Percentiles rank a stretch among this genome's conserved stretches.
Evolutionary conservation across 2,329 filamentous ascomycete species (phyloP).

Genomic region (Trichophyton rubrum): DNA sequence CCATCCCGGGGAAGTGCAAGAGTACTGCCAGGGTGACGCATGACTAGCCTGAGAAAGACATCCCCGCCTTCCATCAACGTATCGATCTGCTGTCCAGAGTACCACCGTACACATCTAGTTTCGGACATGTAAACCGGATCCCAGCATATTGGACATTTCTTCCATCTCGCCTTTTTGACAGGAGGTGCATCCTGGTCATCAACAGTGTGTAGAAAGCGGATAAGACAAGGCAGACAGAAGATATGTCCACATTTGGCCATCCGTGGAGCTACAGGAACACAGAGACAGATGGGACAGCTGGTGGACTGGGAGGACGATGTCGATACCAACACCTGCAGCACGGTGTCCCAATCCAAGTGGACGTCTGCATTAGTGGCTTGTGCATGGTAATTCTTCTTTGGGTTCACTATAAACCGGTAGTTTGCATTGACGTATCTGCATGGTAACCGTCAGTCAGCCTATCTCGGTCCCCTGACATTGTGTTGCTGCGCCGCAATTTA

Average conservation of each 20-base stretch:
- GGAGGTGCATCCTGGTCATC: slow-evolving; percentile 50
- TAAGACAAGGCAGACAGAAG: slow-evolving; percentile 84
- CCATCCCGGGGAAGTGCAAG: slow-evolving; percentile 78
- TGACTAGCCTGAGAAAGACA: slow-evolving; percentile 76
- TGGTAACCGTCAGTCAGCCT: neutral
- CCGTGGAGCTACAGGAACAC: slow-evolving; percentile 78
- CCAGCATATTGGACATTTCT: slow-evolving; percentile 93
- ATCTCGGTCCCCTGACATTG: neutral
- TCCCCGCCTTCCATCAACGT: slow-evolving; percentile 68
- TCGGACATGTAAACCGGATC: slow-evolving; percentile 89
- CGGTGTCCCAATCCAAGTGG: slow-evolving; percentile 78
- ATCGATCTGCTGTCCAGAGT: slow-evolving; percentile 72
- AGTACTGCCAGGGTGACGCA: slow-evolving; percentile 66
- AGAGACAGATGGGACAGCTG: slow-evolving; percentile 89
- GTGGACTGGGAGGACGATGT: slow-evolving; percentile 67
- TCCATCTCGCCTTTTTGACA: slow-evolving; percentile 66
- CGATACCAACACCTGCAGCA: slow-evolving; percentile 84
- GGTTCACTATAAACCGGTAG: slow-evolving; percentile 90
- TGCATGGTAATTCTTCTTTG: slow-evolving; percentile 61
- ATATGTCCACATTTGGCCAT: slow-evolving; percentile 98
- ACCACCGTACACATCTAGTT: slow-evolving; percentile 79
- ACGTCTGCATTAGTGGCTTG: slow-evolving; percentile 80
- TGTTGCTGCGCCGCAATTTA: no score
- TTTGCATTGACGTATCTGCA: slow-evolving; percentile 80
- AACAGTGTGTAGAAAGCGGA: slow-evolving; percentile 89